A percentile compares a stretch with the other conserved stretches of the same genome.
Conservation (phyloP, 495 filamentous ascomycete genomes). For the Parmelia sp. region DNA sequence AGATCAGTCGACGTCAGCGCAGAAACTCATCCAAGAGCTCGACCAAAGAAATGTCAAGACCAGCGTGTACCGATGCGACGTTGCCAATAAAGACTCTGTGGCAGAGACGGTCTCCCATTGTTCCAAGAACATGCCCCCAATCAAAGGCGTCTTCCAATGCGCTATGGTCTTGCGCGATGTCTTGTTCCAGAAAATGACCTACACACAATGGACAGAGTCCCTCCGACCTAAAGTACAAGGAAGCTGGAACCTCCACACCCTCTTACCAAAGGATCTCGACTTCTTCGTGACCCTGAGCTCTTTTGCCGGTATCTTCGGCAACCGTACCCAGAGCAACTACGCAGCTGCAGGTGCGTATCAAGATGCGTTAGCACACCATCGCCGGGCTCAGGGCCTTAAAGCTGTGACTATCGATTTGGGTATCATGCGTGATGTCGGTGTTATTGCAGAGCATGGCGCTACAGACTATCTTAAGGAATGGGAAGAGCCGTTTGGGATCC, state of each 20-base stretch:
- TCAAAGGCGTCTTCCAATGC: constrained; percentile 38
- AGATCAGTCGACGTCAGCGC: constrained; percentile 17
- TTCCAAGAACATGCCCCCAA: constrained; percentile 24
- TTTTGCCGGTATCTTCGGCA: constrained; percentile 47
- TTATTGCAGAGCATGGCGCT: constrained; percentile 16
- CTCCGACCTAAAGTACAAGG: constrained; percentile 38
- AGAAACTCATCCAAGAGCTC: constrained; percentile 24
- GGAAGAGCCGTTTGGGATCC: constrained; percentile 24
- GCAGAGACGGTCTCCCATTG: constrained; percentile 19
- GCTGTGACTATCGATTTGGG: constrained; percentile 20
- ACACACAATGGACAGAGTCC: constrained; percentile 19
- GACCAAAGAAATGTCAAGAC: constrained; percentile 22
- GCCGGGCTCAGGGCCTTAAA: constrained; percentile 11
- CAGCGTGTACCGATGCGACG: constrained; percentile 30
- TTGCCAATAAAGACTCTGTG: constrained; percentile 30
- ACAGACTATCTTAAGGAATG: constrained; percentile 20
- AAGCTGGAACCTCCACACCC: constrained; percentile 35
- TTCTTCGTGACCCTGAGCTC: constrained; percentile 57
- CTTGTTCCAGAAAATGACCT: constrained; percentile 26
- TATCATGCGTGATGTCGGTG: constrained; percentile 20
- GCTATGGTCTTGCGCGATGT: constrained; percentile 37
- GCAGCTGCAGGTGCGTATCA: constrained; percentile 38
- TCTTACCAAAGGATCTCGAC: constrained; percentile 36
- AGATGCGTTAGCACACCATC: constrained; percentile 22
- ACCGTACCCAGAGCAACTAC: constrained; percentile 52